Base-by-base conservation (phyloP, 2,329 filamentous ascomycete species). In the Parascedosporium putredinis region DNA sequence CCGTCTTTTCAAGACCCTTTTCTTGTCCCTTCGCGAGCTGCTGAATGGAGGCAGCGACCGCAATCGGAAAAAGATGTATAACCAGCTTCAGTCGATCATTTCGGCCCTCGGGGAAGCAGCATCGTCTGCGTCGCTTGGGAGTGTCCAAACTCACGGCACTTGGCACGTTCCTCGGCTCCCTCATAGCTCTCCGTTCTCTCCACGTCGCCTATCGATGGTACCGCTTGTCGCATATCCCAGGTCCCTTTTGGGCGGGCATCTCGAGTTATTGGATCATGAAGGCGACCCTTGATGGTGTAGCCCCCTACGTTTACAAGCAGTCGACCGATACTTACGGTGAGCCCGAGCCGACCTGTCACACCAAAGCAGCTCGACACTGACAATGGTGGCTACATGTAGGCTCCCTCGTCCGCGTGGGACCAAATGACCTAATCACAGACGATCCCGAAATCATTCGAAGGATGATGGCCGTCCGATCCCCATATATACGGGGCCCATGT, bases 331-430 rank as follows among this genome's bases (percentile, higher is more conserved):
- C 59, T 50, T 60, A 63, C 50, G 60, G 59, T 58, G 24, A 36
- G 59, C 51, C 16, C 3, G 10, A 6, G n/a, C 6, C 5, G n/a
- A 18, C n/a, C 12, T 9, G 45, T n/a, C n/a, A n/a, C n/a, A n/a
- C 7, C 9, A 9, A 33, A 10, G 8, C 24, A 6, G 14, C 5
- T 27, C n/a, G 24, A 6, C 4, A 10, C 40, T 14, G 18, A 22
- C 18, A 20, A 7, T 6, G 2, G n/a, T 22, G 20, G 4, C 10
- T 14, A 10, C 42, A 45, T 18, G 16, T 24, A 59, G 66, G 65
- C 2, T 55, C 62, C 4, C 59, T 71, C n/a, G 63, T 66, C 1
- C 65, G 70, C 3, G 62, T 72, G 24, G 69, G 69, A 0, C 69
- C 70, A 7, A 69, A 70, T 44, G 62, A 70, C 29, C 55, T 73